A percentile compares a stretch with the other conserved stretches of the same genome.
Evolutionary conservation across 345 rosid genomes (phyloP).

Genomic region (Corchorus olitorius): DNA sequence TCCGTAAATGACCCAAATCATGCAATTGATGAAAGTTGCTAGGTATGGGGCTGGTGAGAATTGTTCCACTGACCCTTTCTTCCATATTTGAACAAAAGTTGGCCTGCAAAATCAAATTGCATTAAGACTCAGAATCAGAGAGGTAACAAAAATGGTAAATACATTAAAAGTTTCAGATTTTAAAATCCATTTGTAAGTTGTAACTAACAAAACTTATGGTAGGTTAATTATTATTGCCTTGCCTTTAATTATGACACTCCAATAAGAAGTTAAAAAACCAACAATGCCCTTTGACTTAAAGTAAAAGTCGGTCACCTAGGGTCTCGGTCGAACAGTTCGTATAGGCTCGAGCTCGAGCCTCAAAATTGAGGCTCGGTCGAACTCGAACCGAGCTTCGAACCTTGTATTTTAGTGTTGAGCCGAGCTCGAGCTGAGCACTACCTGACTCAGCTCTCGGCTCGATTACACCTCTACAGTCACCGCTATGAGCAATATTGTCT

Average conservation of each 20-base stretch:
- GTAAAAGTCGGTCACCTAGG: neutral
- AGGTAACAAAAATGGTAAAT: neutral
- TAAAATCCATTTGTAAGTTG: neutral
- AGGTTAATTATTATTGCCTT: conserved; percentile 1
- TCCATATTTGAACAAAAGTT: conserved; percentile 70
- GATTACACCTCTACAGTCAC: too few species aligned
- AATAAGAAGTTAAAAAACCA: neutral
- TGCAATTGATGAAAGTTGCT: conserved; percentile 77
- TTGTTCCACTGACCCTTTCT: conserved; percentile 72
- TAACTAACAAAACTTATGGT: conserved; percentile 3
- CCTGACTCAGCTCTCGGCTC: too few species aligned
- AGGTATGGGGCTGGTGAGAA: conserved; percentile 77
- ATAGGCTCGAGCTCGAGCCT: too few species aligned
- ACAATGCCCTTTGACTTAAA: neutral
- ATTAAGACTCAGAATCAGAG: neutral
- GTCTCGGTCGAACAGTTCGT: too few species aligned
- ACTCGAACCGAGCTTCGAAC: too few species aligned
- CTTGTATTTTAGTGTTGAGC: too few species aligned
- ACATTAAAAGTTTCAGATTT: neutral
- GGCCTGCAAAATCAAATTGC: conserved; percentile 49
- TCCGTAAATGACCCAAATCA: conserved; percentile 83
- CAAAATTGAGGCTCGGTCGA: too few species aligned
- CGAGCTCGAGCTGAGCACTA: too few species aligned
- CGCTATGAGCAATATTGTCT: neutral
- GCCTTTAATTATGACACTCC: neutral